Conservation (phyloP, 108 stramenopile genomes). For the Cyclotella cryptica region DNA sequence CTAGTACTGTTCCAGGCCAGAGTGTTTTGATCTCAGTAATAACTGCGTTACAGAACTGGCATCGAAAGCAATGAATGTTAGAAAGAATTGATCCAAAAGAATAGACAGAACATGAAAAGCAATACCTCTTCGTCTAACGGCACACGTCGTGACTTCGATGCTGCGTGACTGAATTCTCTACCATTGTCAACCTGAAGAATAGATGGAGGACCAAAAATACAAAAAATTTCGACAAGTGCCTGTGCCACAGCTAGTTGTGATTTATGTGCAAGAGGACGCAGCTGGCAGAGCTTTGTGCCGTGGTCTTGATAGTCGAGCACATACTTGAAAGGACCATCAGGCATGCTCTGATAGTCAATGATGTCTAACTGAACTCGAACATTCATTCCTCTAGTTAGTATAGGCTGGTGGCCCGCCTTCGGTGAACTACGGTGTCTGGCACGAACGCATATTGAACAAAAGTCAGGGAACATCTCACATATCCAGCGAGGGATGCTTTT, state of each 20-base stretch:
- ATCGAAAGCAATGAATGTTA: neutral
- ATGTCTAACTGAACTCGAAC: slow-evolving; percentile 35
- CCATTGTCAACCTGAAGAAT: neutral
- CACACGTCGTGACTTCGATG: neutral
- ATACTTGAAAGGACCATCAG: slow-evolving; percentile 40
- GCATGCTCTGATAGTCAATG: slow-evolving; percentile 46
- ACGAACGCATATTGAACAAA: neutral
- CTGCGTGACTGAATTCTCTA: slow-evolving; percentile 1
- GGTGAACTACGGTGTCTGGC: neutral
- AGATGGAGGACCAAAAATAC: no score
- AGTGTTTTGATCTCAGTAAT: neutral
- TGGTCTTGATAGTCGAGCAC: slow-evolving; percentile 37
- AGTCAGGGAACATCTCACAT: neutral
- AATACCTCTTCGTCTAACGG: slow-evolving; percentile 5
- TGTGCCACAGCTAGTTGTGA: slow-evolving; percentile 17
- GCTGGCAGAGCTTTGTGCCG: slow-evolving; percentile 14
- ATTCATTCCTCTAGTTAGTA: slow-evolving; percentile 33
- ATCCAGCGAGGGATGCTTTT: neutral
- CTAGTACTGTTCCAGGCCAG: neutral
- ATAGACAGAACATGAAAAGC: neutral
- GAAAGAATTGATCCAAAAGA: no score
- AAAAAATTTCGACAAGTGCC: neutral
- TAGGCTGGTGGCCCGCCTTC: slow-evolving; percentile 12
- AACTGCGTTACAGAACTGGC: neutral
- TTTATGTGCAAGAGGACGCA: slow-evolving; percentile 13